These are phyloP conservation scores for Termitomyces sp. DNA, from an alignment of 768 basidiomycete species.

Conservation along the genomic window DNA sequence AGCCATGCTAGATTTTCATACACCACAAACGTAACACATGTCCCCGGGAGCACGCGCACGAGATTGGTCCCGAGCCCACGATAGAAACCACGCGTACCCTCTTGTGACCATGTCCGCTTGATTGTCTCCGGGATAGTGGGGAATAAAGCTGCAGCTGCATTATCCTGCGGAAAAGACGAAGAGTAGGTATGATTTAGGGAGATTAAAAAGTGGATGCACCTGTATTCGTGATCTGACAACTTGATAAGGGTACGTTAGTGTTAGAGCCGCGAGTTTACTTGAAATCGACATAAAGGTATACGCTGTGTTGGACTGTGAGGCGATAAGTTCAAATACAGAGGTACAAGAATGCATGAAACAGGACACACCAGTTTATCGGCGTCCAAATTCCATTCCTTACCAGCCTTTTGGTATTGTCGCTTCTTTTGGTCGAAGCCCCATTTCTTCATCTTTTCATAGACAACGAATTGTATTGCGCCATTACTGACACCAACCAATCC, in stretches of 20 bases:
- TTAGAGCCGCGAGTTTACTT: constrained; percentile 82
- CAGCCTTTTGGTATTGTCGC: constrained; percentile 51
- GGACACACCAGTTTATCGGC: constrained; percentile 81
- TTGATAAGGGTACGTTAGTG: constrained; percentile 93
- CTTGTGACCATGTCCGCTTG: constrained; percentile 71
- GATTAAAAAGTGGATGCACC: constrained; percentile 33
- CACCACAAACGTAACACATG: constrained; percentile 96
- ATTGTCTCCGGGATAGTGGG: constrained; percentile 82
- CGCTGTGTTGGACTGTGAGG: constrained; percentile 72
- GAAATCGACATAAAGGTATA: constrained; percentile 91
- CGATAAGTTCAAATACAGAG: neutral
- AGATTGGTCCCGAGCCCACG: constrained; percentile 93
- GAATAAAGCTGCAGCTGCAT: constrained; percentile 61
- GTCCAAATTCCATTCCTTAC: constrained; percentile 59
- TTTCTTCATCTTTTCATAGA: constrained; percentile 92
- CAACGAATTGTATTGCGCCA: constrained; percentile 93
- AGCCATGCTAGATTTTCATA: constrained; percentile 92
- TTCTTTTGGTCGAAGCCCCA: constrained; percentile 82
- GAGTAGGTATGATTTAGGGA: neutral
- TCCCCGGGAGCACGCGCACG: constrained; percentile 92
- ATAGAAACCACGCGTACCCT: constrained; percentile 86
- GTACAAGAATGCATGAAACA: neutral
- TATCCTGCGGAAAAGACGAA: constrained; percentile 40
- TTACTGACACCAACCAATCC: constrained; percentile 92
- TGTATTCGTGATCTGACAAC: constrained; percentile 93